Conservation (phyloP, 805 yeast genomes). For the Hanseniaspora occidentalis region DNA sequence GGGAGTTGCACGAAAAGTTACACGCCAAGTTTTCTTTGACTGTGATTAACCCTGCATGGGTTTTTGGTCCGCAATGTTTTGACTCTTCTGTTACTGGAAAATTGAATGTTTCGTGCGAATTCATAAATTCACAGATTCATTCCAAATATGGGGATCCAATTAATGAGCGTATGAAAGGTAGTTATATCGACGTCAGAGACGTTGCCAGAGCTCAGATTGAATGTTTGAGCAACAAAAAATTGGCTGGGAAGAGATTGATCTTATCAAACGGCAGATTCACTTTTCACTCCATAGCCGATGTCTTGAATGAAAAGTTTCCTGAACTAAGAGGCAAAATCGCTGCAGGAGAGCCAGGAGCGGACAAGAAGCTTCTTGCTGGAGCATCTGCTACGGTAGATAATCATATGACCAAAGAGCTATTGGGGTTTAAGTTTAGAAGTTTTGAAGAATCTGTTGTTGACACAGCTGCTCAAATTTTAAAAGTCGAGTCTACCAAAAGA, state of each 20-base stretch:
- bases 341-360: not conserved
- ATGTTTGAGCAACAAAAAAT: conserved; percentile 29
- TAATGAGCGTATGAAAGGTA: conserved; percentile 17
- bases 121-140: conserved; percentile 17
- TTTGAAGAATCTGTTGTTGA: conserved; percentile 9
- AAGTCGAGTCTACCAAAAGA: too few relatives aligned
- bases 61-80: conserved; percentile 39
- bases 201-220: conserved; percentile 37
- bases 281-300: conserved; percentile 19
- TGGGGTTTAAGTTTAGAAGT: conserved; percentile 15
- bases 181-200: conserved; percentile 40
- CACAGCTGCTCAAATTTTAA: conserved; percentile 5
- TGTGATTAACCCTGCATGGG: conserved; percentile 30
- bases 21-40: conserved; percentile 25
- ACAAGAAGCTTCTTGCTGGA: not conserved
- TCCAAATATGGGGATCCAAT: conserved; percentile 14
- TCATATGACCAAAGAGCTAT: conserved; percentile 12
- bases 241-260: conserved; percentile 22
- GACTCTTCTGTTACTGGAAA: conserved; percentile 23
- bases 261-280: conserved; percentile 16
- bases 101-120: conserved; percentile 27
- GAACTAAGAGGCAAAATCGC: conserved; percentile 33
- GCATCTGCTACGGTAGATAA: conserved; percentile 8
- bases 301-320: conserved; percentile 29
- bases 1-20: conserved; percentile 31